Base-by-base conservation (phyloP, 2,329 filamentous ascomycete species). In the Mariannaea sp. region DNA sequence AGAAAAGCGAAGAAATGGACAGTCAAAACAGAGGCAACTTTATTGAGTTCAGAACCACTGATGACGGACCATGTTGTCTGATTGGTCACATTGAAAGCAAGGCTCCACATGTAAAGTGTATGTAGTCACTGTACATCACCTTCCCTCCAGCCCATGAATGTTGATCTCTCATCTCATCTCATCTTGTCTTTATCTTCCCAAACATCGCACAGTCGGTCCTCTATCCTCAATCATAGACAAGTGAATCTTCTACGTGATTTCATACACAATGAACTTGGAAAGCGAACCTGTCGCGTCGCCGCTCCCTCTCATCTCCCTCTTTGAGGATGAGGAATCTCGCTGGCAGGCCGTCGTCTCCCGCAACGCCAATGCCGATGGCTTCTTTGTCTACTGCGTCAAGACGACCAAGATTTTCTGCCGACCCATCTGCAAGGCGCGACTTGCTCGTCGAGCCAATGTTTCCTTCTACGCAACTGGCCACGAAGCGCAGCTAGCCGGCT, bases 361-460 rank as follows among this genome's bases (percentile, higher is more conserved):
- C 49, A 67, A 75, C 45, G 40, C 73, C 27, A 49, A 51, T 27
- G 71, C 73, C 22, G 72, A 75, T 56, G 70, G 72, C 45, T 57
- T 59, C 46, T 78, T 78, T 47, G 68, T 78, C 40, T 78, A 77
- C 61, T 75, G 59, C 43, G 76, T 78, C 4, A 67, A 67, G 45
- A 75, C 75, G 0, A 78, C 76, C n/a, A 70, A 71, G 55, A 74
- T 78, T 53, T 87, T 83, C 69, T 87, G 84, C 66, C 77, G 83
- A 1, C 83, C 84, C 1, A 82, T 77, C 16, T 87, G 84, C 65
- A 78, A 80, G 13, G 81, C 82, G 2, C 77, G 84, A 0, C 77
- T 86, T 10, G 82, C 85, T 1, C 77, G 83, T 2, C 77, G 83
- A 39, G 79, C 81, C 43, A 87, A 87, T 43, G 77, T 86, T 3